Evolutionary conservation across 192 early-diverging fungal species (phyloP), one percentile per base, ranked within the genome.

Genomic region (Cladochytrium replicatum): DNA sequence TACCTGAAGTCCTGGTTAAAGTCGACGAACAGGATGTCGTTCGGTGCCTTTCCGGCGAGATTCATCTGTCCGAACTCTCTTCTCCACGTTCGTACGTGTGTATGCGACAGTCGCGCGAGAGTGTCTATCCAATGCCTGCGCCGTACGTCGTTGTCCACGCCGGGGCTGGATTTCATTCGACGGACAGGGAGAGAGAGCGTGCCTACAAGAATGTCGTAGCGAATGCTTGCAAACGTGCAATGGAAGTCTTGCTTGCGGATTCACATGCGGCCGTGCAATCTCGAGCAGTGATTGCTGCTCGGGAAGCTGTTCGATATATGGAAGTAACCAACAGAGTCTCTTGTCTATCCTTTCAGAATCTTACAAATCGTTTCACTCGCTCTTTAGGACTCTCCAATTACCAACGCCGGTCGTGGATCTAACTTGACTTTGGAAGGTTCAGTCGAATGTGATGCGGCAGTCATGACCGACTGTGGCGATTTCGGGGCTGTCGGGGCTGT

Each of bases 381-480:
- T n/a, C 57, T 83, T 6, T 73, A 83, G 48, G 50, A 67, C 37
- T 49, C 57, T 0, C 64, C 68, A 7, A 38, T 57, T 0, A 82
- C 81, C 17, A 82, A 83, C 45, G 66, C 74, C 5, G 85, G 85
- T 0, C 56, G 55, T 41, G 91, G 89, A 22, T 87, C 86, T 0
- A 94, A 94, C 54, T 68, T 91, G 11, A 87, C 81, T 15, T 58
- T 85, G 0, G 44, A 63, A 0, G 87, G 86, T 1, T 54, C 45
- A 5, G 85, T 91, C 1, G 88, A 95, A 66, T 91, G 88, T 50
- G 91, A 95, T 60, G 91, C 91, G 7, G 57, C 80, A 19, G 61
- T 89, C n/a, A 90, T 89, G 86, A 1, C 6, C 7, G 22, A 40
- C 19, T n/a, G n/a, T n/a, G 42, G 79, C n/a, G 57, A 61, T n/a